A percentile compares a stretch with the other conserved stretches of the same genome.
phyloP scores from a whole-genome alignment of 805 yeast genomes.

The Candida tibetensis region DNA sequence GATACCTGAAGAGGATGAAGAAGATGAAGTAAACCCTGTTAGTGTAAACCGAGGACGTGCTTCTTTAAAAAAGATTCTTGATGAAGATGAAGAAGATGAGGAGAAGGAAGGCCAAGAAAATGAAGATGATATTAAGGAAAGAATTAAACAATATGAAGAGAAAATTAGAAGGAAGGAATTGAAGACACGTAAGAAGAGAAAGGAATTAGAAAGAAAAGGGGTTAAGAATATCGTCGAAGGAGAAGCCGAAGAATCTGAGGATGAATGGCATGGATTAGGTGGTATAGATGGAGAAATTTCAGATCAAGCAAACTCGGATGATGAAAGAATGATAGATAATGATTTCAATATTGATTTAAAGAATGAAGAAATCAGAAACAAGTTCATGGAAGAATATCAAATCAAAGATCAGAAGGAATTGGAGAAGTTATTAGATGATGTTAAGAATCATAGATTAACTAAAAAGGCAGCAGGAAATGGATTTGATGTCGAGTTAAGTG shows the following conservation, averaged over 20 bases:
- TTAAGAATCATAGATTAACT: constrained; percentile 68
- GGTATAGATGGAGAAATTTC: constrained; percentile 63
- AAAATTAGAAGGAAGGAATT: constrained; percentile 36
- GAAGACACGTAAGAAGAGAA: constrained; percentile 32
- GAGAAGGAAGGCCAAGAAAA: constrained; percentile 24
- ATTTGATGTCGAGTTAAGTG: constrained; percentile 64
- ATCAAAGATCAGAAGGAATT: constrained; percentile 62
- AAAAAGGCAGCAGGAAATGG: constrained; percentile 53
- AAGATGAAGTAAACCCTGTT: constrained; percentile 20
- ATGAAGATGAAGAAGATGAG: constrained; percentile 17
- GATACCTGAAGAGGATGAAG: constrained; percentile 15
- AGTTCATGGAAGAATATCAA: constrained; percentile 57
- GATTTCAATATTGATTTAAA: constrained; percentile 54
- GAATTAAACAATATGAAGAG: constrained; percentile 39
- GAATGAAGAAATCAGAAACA: constrained; percentile 55
- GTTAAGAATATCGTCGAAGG: constrained; percentile 63
- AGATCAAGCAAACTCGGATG: constrained; percentile 67
- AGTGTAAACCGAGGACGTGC: neutral
- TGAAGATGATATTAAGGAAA: constrained; percentile 21
- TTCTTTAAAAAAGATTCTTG: neutral
- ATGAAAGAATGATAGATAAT: constrained; percentile 77
- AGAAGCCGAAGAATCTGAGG: constrained; percentile 87
- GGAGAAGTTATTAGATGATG: constrained; percentile 64
- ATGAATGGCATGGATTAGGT: constrained; percentile 82
- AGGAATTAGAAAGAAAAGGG: constrained; percentile 59